A percentile compares a stretch with the other conserved stretches of the same genome.
Evolutionary conservation across 805 yeast genomes (phyloP).

Genomic region (Cyberlindnera samutprakarnensis): DNA sequence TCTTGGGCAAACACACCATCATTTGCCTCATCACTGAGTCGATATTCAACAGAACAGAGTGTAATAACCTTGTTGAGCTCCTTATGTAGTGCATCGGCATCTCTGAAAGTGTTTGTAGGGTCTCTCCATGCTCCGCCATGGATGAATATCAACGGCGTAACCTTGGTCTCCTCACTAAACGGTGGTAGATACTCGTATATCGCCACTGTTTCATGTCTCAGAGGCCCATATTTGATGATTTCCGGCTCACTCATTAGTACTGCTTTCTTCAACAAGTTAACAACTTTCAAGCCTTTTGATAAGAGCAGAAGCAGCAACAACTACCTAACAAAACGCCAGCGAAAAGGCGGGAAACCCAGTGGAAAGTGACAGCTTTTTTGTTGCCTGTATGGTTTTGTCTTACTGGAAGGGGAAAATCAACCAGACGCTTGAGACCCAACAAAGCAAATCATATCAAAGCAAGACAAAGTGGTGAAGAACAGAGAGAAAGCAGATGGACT

Average conservation of each 20-base stretch:
- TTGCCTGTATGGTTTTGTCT: no score
- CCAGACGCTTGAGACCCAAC: no score
- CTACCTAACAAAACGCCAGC: no score
- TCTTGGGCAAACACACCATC: constrained; percentile 62
- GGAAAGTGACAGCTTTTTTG: no score
- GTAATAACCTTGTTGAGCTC: constrained; percentile 13
- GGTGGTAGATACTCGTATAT: constrained; percentile 10
- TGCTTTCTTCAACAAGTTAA: no score
- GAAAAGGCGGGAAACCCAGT: no score
- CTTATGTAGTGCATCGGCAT: constrained; percentile 32
- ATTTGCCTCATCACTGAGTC: constrained; percentile 52
- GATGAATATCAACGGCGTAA: constrained; percentile 41
- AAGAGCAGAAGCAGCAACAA: no score
- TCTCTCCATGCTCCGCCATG: constrained; percentile 94
- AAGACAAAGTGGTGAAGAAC: no score
- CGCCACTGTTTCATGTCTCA: constrained; percentile 7
- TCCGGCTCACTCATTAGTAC: no score
- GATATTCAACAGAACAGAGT: constrained; percentile 44
- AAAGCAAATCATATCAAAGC: no score
- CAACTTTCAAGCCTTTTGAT: no score
- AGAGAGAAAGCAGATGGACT: constrained; percentile 11
- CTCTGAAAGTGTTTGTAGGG: constrained; percentile 49
- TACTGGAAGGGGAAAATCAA: no score
- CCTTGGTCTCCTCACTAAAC: constrained; percentile 1
- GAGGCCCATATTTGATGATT: constrained; percentile 6